Percentiles rank a stretch among this genome's conserved stretches.
Evolutionary conservation across 306 rosid species (phyloP).

Genomic region (Acacia melanoxylon): DNA sequence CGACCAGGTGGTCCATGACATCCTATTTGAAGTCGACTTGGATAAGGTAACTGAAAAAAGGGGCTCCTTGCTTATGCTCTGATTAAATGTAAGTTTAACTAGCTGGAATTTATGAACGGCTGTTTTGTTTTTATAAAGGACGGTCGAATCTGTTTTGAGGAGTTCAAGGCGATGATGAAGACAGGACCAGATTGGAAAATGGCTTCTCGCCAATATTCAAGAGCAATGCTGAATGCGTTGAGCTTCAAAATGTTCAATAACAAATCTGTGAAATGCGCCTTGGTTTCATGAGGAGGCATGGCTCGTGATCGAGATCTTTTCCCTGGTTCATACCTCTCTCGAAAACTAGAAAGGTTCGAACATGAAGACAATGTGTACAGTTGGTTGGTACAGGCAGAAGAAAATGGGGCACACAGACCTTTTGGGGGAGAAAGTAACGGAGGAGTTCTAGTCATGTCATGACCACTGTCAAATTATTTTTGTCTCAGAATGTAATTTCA

Average conservation of each 20-base stretch:
- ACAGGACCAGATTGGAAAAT: slow-evolving; percentile 91
- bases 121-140: slow-evolving; percentile 47
- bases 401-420: slow-evolving; percentile 12
- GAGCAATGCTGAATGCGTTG: slow-evolving; percentile 74
- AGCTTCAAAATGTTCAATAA: slow-evolving; percentile 78
- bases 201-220: slow-evolving; percentile 91
- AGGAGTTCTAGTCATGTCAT: slow-evolving; percentile 20
- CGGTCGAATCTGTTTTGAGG: slow-evolving; percentile 79
- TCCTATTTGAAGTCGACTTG: slow-evolving; percentile 78
- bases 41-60: slow-evolving; percentile 64
- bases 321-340: slow-evolving; percentile 16
- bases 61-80: background rate
- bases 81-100: background rate
- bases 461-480: slow-evolving; percentile 17
- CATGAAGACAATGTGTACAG: slow-evolving; percentile 27
- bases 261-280: slow-evolving; percentile 37
- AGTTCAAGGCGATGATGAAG: slow-evolving; percentile 90
- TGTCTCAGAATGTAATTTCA: slow-evolving; percentile 12
- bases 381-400: slow-evolving; percentile 12
- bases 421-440: slow-evolving; percentile 20
- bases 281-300: background rate
- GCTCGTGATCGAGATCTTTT: slow-evolving; percentile 4
- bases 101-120: background rate
- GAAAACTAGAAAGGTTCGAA: background rate
- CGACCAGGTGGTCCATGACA: slow-evolving; percentile 73